Percentiles rank a stretch among this genome's conserved stretches.
phyloP scores from a whole-genome alignment of 2,329 filamentous ascomycete species.

The Colletotrichum tropicale region DNA sequence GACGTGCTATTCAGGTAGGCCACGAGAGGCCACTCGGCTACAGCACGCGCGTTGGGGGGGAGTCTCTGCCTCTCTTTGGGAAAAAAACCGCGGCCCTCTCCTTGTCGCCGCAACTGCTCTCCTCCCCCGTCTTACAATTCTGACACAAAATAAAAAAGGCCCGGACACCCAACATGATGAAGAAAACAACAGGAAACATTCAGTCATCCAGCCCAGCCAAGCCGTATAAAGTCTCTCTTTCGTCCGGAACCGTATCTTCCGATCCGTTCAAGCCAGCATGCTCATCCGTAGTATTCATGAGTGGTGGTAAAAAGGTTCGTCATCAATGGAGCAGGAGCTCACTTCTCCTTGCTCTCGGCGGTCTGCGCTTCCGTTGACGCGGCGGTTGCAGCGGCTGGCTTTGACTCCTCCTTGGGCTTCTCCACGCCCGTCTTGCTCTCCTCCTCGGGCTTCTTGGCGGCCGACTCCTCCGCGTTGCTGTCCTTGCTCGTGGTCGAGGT shows the following conservation, averaged over 20 bases:
- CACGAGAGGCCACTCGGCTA: not conserved
- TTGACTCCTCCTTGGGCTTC: conserved; percentile 17
- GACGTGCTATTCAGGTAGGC: not conserved
- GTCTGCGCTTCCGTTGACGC: conserved; percentile 10
- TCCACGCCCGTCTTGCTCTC: conserved; percentile 16
- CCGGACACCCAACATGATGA: conserved; percentile 21
- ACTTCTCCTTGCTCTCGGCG: conserved; percentile 16
- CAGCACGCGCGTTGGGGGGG: not conserved
- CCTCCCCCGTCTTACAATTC: not conserved
- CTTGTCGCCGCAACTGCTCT: not conserved
- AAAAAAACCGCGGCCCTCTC: not conserved
- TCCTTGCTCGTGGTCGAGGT: conserved; percentile 19
- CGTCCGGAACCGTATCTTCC: conserved; percentile 9
- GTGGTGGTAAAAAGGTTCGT: not conserved
- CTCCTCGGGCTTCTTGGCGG: conserved; percentile 23
- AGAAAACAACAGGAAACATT: conserved; percentile 24
- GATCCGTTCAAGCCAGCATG: conserved; percentile 7
- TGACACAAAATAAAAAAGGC: not conserved
- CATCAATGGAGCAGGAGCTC: not conserved
- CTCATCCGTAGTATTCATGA: conserved; percentile 10
- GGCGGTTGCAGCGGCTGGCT: conserved; percentile 2
- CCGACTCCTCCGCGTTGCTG: conserved; percentile 25
- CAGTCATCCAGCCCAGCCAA: conserved; percentile 22
- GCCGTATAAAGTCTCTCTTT: conserved; percentile 15
- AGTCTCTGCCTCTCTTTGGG: not conserved